A percentile compares a stretch with the other conserved stretches of the same genome.
Conservation (phyloP, 345 rosid species). For the Combretum micranthum region DNA sequence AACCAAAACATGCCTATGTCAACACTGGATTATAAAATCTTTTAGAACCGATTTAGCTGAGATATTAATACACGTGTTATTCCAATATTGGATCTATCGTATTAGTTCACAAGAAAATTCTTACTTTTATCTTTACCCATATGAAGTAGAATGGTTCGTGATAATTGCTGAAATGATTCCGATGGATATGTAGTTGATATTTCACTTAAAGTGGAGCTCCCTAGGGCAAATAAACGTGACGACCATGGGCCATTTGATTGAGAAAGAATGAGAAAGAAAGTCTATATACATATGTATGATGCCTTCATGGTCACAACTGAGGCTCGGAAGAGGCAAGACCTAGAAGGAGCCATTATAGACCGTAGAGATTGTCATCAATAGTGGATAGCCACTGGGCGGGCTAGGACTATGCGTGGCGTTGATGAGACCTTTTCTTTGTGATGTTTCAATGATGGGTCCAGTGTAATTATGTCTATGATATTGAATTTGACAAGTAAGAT, state of each 20-base stretch:
- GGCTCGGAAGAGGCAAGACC: too few species aligned
- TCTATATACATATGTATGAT: constrained; percentile 4
- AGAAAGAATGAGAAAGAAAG: constrained; percentile 15
- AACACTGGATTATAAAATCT: too few species aligned
- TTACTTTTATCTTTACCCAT: constrained; percentile 12
- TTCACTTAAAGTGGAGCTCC: constrained; percentile 15
- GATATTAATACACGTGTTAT: too few species aligned
- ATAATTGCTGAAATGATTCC: constrained; percentile 12
- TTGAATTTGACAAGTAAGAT: constrained; percentile 20
- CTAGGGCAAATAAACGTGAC: constrained; percentile 9
- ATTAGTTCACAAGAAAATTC: too few species aligned
- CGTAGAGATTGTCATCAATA: constrained; percentile 9
- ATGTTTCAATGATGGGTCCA: constrained; percentile 22
- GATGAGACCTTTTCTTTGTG: constrained; percentile 7
- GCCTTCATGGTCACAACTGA: too few species aligned
- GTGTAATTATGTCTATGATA: constrained; percentile 21
- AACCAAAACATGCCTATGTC: too few species aligned
- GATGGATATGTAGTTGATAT: constrained; percentile 9
- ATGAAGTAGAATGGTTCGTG: not conserved
- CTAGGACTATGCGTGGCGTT: constrained; percentile 15
- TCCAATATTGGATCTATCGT: too few species aligned
- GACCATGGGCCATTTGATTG: constrained; percentile 23
- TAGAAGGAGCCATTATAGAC: too few species aligned
- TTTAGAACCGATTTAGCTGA: too few species aligned
- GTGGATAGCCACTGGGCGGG: constrained; percentile 9